Conservation (phyloP, 192 early-diverging fungal genomes). For the Coemansia sp. region DNA sequence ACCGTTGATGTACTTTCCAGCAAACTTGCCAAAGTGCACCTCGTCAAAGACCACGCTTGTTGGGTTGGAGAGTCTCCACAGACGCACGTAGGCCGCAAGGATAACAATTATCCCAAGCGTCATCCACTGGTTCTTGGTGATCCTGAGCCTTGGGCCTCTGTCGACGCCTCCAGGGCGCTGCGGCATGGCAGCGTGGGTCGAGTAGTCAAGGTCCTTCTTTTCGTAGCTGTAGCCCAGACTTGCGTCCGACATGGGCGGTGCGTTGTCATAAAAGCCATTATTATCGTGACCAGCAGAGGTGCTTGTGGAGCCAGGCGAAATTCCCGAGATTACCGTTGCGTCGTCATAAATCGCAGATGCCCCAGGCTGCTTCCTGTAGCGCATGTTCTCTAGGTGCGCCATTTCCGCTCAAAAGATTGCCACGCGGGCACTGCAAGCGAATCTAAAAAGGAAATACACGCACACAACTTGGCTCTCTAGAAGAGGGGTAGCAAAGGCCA, state of each 20-base stretch:
- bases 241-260: slow-evolving; percentile 19
- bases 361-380: slow-evolving; percentile 56
- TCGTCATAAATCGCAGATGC: slow-evolving; percentile 46
- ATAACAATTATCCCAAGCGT: slow-evolving; percentile 48
- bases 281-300: slow-evolving; percentile 24
- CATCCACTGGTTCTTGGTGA: slow-evolving; percentile 51
- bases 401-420: slow-evolving; percentile 24
- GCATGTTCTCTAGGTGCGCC: slow-evolving; percentile 56
- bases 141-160: slow-evolving; percentile 30
- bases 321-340: slow-evolving; percentile 50
- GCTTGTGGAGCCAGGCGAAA: slow-evolving; percentile 31
- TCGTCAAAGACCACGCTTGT: slow-evolving; percentile 80
- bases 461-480: neutral
- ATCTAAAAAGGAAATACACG: neutral
- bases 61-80: slow-evolving; percentile 51
- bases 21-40: slow-evolving; percentile 99
- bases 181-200: slow-evolving; percentile 5
- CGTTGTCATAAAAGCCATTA: slow-evolving; percentile 11
- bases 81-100: slow-evolving; percentile 46
- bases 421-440: neutral
- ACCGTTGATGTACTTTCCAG: slow-evolving; percentile 79
- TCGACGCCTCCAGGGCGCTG: slow-evolving; percentile 17
- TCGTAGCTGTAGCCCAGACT: slow-evolving; percentile 43
- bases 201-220: slow-evolving; percentile 53
- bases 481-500: slow-evolving; percentile 1